Conservation (phyloP, 106 monocot genomes). For the Allium sativum region DNA sequence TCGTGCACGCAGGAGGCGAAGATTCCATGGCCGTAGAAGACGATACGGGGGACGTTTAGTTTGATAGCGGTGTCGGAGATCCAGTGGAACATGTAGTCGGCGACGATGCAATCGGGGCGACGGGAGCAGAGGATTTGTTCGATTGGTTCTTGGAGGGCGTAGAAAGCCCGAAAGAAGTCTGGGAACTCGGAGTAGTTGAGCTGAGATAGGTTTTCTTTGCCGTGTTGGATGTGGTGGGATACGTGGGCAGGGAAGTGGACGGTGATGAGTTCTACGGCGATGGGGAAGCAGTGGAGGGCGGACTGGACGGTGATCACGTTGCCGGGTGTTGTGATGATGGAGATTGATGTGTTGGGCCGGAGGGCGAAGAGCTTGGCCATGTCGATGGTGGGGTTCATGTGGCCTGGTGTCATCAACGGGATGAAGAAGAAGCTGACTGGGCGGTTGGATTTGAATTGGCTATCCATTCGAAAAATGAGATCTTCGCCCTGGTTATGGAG, state of each 20-base stretch:
- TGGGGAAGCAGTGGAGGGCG: constrained; percentile 1
- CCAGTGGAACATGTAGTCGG: constrained; percentile 7
- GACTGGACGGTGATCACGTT: constrained; percentile 17
- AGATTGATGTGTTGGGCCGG: constrained; percentile 9
- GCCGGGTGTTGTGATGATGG: constrained; percentile 17
- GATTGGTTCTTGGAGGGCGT: constrained; percentile 1
- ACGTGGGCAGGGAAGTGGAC: constrained; percentile 1
- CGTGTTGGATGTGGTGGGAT: not conserved
- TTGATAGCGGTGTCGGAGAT: not conserved
- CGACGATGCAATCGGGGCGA: constrained; percentile 8
- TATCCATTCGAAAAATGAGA: no score
- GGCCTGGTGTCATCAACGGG: constrained; percentile 19
- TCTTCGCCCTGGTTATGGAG: no score
- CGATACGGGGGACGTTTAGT: constrained; percentile 2
- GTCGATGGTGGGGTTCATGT: constrained; percentile 30
- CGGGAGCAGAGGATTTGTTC: constrained; percentile 2
- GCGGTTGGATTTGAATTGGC: not conserved
- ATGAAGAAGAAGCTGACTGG: constrained; percentile 13
- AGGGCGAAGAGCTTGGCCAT: constrained; percentile 18
- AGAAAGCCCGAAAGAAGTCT: constrained; percentile 5
- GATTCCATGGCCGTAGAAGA: constrained; percentile 3
- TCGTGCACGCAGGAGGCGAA: constrained; percentile 7
- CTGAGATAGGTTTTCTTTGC: constrained; percentile 13
- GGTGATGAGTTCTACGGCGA: constrained; percentile 1
- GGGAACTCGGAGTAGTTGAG: not conserved